A percentile compares a stretch with the other conserved stretches of the same genome.
These are phyloP conservation scores for Arthromyces matolae DNA, from an alignment of 768 basidiomycete species.

Conservation along the genomic window DNA sequence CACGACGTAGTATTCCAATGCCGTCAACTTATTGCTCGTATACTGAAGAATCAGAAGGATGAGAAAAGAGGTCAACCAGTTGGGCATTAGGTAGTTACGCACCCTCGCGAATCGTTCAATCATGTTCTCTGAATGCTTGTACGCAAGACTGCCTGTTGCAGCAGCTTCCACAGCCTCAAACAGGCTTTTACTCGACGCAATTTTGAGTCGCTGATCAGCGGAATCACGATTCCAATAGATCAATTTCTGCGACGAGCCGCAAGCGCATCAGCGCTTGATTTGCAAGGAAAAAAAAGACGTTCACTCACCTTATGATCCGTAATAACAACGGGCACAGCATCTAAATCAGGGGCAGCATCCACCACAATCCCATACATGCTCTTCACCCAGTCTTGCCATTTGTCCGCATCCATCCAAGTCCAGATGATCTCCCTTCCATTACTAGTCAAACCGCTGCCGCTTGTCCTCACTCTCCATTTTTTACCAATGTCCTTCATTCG, in stretches of 20 bases:
- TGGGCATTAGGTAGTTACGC: constrained; percentile 13
- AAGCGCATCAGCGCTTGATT: too few relatives aligned
- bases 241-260: constrained; percentile 42
- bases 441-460: constrained; percentile 37
- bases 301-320: constrained; percentile 71
- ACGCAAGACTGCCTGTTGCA: constrained; percentile 41
- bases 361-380: constrained; percentile 76
- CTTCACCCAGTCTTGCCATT: constrained; percentile 88
- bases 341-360: constrained; percentile 24
- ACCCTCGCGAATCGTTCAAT: constrained; percentile 68
- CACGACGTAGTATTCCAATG: constrained; percentile 34
- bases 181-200: constrained; percentile 50
- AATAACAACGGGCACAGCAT: constrained; percentile 57
- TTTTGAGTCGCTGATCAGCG: constrained; percentile 47
- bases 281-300: not conserved
- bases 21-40: constrained; percentile 38
- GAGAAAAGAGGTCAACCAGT: not conserved
- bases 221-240: constrained; percentile 75
- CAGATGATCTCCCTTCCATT: constrained; percentile 69
- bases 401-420: constrained; percentile 82
- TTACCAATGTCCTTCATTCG: constrained; percentile 49
- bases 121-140: constrained; percentile 66
- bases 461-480: constrained; percentile 53
- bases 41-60: constrained; percentile 25
- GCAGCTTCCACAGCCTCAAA: constrained; percentile 71